Base-by-base conservation (phyloP, 2,329 filamentous ascomycete species). In the Alternaria brassicae region DNA sequence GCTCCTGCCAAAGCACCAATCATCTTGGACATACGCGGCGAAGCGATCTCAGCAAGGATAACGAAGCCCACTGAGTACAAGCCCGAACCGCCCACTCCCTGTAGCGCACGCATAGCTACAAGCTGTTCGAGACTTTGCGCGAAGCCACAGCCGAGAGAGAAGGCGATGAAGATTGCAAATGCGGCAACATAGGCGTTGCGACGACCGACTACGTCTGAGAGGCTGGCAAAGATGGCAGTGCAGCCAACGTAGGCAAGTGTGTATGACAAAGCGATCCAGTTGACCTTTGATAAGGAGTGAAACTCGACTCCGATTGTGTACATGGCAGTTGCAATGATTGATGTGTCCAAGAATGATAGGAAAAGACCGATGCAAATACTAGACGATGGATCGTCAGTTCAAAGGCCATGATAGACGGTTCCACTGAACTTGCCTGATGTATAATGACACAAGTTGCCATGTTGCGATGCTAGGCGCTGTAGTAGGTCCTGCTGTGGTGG, bases 241-340 rank as follows among this genome's bases (percentile, higher is more conserved):
- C 81, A 88, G 39, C 85, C 82, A 32, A 88, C 79, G 65, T 86
- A 87, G 10, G 84, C 76, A 21, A 88, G 76, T 15, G 67, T 63
- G 53, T 71, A 73, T 2, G 69, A 60, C 9, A 68, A 60, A 12
- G 67, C 60, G 10, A 69, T 53, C 70, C 70, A 72, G 13, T 56
- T 66, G 15, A 63, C 61, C 27, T 45, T 51, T 21, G 51, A 56
- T 41, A 69, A 64, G 13, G 79, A 77, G 10, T 79, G 56, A 45
- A 88, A 84, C 4, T 88, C 83, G 15, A 68, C 70, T 2, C 82
- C 83, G 45, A 88, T 88, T n/a, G 78, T 79, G 65, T 84, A 84
- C 9, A 88, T 72, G 42, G 83, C 84, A 12, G 86, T 88, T 1
- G 86, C 85, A 1, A 88, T 83, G 36, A 88, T 87, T 3, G 85